Conservation (phyloP, 176 grass and related monocot genomes). For the Bolboschoenus planiculmis region DNA sequence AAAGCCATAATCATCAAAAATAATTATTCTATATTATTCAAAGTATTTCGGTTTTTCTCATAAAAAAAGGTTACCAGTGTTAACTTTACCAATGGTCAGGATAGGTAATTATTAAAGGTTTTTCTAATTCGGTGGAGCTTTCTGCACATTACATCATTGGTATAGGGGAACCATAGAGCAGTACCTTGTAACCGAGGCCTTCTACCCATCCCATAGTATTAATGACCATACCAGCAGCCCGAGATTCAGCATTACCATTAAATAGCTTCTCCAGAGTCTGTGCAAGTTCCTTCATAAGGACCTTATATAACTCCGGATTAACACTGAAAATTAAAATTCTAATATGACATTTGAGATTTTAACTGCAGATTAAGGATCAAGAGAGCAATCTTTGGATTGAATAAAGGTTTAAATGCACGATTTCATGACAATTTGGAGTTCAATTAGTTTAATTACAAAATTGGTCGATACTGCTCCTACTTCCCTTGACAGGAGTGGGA, state of each 20-base stretch:
- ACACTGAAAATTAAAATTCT: slow-evolving; percentile 41
- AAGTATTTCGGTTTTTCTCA: not conserved
- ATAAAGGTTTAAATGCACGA: not conserved
- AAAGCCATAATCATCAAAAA: not conserved
- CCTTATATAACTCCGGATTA: slow-evolving; percentile 84
- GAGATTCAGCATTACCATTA: slow-evolving; percentile 85
- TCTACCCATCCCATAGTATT: slow-evolving; percentile 99
- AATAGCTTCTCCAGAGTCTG: slow-evolving; percentile 81
- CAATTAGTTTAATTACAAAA: not conserved
- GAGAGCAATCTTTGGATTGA: not conserved
- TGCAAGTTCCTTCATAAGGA: slow-evolving; percentile 87
- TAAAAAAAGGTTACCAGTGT: not conserved
- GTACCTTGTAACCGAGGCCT: slow-evolving; percentile 90
- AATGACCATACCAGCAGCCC: slow-evolving; percentile 87
- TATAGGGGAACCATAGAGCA: not conserved
- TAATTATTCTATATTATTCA: not conserved
- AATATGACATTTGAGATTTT: not conserved
- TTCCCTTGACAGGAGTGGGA: not conserved
- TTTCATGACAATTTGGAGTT: not conserved
- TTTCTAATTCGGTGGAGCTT: not conserved
- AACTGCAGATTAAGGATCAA: not conserved
- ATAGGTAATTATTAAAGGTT: not conserved
- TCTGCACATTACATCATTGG: not conserved
- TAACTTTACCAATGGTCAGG: not conserved
- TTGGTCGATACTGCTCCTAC: not conserved